Evolutionary conservation across 169 alveolate genomes (phyloP).

Genomic region (Eimeria praecox): DNA sequence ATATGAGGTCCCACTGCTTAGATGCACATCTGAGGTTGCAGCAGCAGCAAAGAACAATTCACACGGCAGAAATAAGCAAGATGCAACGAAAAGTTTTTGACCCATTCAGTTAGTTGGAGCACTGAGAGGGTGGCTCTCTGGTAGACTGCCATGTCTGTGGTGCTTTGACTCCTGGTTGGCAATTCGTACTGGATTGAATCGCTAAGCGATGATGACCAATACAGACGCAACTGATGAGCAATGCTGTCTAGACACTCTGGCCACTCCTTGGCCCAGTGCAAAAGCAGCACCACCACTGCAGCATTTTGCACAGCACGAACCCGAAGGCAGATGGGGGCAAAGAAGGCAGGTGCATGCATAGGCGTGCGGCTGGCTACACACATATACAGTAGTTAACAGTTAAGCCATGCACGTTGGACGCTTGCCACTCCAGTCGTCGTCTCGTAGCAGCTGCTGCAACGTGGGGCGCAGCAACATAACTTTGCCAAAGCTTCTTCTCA

Average conservation of each 20-base stretch:
- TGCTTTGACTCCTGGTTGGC: neutral
- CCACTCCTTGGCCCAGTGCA: constrained; percentile 79
- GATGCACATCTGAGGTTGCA: constrained; percentile 53
- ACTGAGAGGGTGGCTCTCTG: neutral
- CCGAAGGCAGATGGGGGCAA: neutral
- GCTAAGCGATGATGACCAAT: constrained; percentile 61
- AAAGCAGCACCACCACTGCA: constrained; percentile 71
- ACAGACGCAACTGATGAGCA: constrained; percentile 61
- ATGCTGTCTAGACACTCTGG: constrained; percentile 70
- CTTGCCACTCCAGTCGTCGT: constrained; percentile 76
- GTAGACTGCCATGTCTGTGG: neutral
- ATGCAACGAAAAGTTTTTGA: neutral
- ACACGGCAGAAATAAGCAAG: neutral
- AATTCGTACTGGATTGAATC: constrained; percentile 58
- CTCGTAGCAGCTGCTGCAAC: constrained; percentile 36
- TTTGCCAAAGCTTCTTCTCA: constrained; percentile 35
- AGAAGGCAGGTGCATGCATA: constrained; percentile 14
- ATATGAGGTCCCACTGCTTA: constrained; percentile 64
- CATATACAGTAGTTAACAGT: neutral
- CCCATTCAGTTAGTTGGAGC: neutral
- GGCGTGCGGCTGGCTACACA: neutral
- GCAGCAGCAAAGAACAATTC: neutral
- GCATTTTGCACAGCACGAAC: constrained; percentile 29
- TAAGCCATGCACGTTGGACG: neutral
- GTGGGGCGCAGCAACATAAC: constrained; percentile 51